Percentiles rank a stretch among this genome's conserved stretches.
These are phyloP conservation scores for Kwoniella mangroviensis DNA, from an alignment of 768 basidiomycete species.

Conservation along the genomic window DNA sequence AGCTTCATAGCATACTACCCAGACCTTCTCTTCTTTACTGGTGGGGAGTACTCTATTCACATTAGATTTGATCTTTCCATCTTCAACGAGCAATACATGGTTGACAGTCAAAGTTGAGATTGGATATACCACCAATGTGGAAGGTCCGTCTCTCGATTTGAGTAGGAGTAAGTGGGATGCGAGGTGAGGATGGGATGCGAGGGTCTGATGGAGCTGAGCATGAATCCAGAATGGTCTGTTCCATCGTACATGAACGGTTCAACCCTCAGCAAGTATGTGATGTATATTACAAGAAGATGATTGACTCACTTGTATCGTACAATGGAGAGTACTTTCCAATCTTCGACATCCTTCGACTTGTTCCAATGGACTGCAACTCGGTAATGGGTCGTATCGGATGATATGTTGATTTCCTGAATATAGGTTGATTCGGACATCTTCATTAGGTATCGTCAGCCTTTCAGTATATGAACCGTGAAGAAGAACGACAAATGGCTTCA, in stretches of 20 bases:
- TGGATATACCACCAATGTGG: conserved; percentile 35
- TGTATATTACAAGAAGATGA: not conserved
- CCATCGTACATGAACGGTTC: not conserved
- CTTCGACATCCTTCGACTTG: not conserved
- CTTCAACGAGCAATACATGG: conserved; percentile 28
- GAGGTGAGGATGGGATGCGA: conserved; percentile 24
- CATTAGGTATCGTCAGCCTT: too few species aligned
- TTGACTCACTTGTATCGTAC: conserved; percentile 27
- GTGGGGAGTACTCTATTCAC: conserved; percentile 14
- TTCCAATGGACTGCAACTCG: conserved; percentile 13
- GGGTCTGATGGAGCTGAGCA: conserved; percentile 12
- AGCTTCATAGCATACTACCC: conserved; percentile 26
- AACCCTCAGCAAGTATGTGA: too few species aligned
- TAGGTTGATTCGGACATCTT: not conserved
- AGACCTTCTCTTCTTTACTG: conserved; percentile 16
- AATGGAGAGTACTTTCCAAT: conserved; percentile 22
- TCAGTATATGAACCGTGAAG: too few species aligned
- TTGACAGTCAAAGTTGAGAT: conserved; percentile 25
- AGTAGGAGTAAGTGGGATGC: conserved; percentile 35
- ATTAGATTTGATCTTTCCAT: conserved; percentile 18
- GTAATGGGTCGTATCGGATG: not conserved
- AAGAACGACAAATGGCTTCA: too few species aligned
- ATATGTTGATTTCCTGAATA: not conserved
- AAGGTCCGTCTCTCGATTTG: conserved; percentile 24
- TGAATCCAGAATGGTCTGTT: conserved; percentile 40